Conservation (phyloP, 331 rosid genomes). For the Erythrophleum ivorense region DNA sequence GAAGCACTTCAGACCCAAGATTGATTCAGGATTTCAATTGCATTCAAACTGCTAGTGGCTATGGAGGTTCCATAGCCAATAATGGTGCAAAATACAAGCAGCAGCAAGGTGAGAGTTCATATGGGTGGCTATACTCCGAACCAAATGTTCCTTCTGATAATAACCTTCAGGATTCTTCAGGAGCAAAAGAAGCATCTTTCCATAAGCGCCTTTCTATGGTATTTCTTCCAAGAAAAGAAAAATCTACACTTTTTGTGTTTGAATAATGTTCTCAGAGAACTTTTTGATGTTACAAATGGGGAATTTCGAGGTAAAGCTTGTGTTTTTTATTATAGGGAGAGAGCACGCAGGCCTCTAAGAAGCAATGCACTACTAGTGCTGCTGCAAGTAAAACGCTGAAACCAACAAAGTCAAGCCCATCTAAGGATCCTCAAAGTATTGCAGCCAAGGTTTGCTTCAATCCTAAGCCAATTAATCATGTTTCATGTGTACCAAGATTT, state of each 20-base stretch:
- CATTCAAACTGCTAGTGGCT: constrained; percentile 57
- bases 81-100: constrained; percentile 45
- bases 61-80: neutral
- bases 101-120: constrained; percentile 46
- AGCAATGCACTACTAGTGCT: constrained; percentile 52
- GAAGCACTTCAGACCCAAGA: constrained; percentile 35
- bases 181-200: constrained; percentile 41
- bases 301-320: constrained; percentile 21
- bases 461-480: constrained; percentile 34
- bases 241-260: neutral
- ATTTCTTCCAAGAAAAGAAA: neutral
- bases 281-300: neutral
- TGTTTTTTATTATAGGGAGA: constrained; percentile 51
- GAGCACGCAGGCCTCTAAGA: constrained; percentile 58
- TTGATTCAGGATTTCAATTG: constrained; percentile 48
- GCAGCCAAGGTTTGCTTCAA: constrained; percentile 86
- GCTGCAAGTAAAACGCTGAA: constrained; percentile 49
- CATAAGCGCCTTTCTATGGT: constrained; percentile 69
- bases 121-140: constrained; percentile 70
- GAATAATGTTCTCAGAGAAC: neutral
- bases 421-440: constrained; percentile 87
- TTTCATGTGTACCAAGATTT: constrained; percentile 11
- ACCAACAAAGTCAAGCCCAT: constrained; percentile 55
- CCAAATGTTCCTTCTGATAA: constrained; percentile 44
- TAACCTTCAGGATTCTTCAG: constrained; percentile 45